phyloP scores from a whole-genome alignment of 2,329 filamentous ascomycete genomes.

The Sclerotinia spermophila region DNA sequence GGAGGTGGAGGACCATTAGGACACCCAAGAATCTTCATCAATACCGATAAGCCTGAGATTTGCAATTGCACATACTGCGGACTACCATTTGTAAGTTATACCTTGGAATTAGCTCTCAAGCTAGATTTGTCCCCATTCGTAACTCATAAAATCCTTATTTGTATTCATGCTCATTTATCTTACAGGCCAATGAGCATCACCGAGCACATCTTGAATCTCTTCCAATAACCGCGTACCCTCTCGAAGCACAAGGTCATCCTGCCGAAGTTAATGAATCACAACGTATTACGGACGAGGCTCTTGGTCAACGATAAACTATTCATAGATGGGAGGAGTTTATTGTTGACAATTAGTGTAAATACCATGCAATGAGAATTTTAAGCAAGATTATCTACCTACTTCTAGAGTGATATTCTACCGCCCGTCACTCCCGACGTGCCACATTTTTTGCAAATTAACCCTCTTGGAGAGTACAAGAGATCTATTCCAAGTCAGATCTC shows the following conservation, averaged over 20 bases:
- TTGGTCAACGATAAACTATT: conserved; percentile 54
- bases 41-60: conserved; percentile 95
- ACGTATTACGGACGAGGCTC: conserved; percentile 54
- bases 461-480: neutral
- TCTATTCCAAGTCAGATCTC: neutral
- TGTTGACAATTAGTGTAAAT: conserved; percentile 28
- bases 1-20: conserved; percentile 87
- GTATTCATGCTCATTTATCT: neutral
- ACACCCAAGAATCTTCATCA: conserved; percentile 94
- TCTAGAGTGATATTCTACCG: neutral
- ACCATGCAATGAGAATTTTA: conserved; percentile 24
- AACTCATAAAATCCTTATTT: neutral
- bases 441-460: neutral
- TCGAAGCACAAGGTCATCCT: conserved; percentile 58
- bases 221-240: conserved; percentile 75
- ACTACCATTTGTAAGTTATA: conserved; percentile 68
- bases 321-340: conserved; percentile 14
- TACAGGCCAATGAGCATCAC: conserved; percentile 85
- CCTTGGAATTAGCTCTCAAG: neutral
- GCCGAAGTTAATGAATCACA: conserved; percentile 57
- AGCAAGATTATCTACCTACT: neutral
- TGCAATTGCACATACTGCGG: conserved; percentile 89
- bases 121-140: neutral
- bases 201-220: conserved; percentile 79
- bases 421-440: neutral